A percentile compares a stretch with the other conserved stretches of the same genome.
These are phyloP conservation scores for Ambrosiella cleistominuta DNA, from an alignment of 2,329 filamentous ascomycete species.

Conservation along the genomic window DNA sequence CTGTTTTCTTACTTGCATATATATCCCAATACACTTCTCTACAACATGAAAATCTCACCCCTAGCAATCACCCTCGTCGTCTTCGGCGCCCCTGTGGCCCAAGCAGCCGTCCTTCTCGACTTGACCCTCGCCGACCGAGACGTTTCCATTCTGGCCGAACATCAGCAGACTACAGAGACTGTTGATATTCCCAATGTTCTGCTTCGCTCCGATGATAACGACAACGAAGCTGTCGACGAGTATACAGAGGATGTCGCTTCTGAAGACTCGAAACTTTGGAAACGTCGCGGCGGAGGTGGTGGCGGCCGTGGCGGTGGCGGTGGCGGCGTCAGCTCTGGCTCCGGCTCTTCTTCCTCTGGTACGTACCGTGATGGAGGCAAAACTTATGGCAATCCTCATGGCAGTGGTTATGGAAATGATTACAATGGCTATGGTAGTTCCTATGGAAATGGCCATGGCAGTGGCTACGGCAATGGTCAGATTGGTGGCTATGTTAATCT, in stretches of 20 bases:
- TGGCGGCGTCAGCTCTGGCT: constrained; percentile 16
- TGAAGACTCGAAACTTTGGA: background rate
- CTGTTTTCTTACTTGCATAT: background rate
- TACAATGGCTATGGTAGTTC: background rate
- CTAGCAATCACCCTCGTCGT: background rate
- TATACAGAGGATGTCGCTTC: background rate
- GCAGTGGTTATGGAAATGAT: constrained; percentile 4
- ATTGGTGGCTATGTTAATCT: background rate
- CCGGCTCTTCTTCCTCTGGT: constrained; percentile 15
- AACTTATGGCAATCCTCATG: constrained; percentile 14
- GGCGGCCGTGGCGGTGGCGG: constrained; percentile 26
- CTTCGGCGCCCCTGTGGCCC: constrained; percentile 15
- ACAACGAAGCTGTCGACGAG: background rate
- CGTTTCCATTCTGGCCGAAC: background rate
- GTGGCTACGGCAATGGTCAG: background rate
- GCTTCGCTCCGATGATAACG: background rate
- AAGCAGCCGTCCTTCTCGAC: constrained; percentile 16
- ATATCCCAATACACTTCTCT: background rate
- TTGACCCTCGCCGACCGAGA: background rate
- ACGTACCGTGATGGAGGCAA: constrained; percentile 14
- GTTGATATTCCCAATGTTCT: background rate
- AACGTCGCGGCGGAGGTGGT: constrained; percentile 37
- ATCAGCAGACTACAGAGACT: background rate
- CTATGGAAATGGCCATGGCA: background rate
- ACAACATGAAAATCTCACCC: constrained; percentile 1